Evolutionary conservation across 2,329 filamentous ascomycete species (phyloP), one percentile per base, ranked within the genome.

Genomic region (Xylaria sp.): DNA sequence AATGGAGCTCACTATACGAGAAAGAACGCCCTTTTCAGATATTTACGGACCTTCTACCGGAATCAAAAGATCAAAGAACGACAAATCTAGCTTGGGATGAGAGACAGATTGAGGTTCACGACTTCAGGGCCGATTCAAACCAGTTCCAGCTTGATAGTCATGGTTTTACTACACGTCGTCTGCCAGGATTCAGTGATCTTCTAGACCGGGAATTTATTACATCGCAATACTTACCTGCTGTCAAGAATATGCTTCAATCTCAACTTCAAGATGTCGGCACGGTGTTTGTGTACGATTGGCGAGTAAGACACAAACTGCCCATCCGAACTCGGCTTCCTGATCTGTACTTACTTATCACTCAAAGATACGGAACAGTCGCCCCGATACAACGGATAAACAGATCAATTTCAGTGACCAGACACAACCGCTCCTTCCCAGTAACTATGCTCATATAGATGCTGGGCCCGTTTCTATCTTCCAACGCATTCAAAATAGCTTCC

Each of bases 11-110:
- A 13, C 46, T 65, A 13, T 69, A 65, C 50, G 66, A 69, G 41
- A 61, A 62, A 28, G 66, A 69, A 10, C 55, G 51, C 18, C 62
- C 62, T 3, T 69, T 65, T 52, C 66, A 69, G n/a, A 69, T 69
- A 20, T 65, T 69, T 34, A 62, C 37, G n/a, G 44, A 69, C 13
- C 62, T 69, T 23, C 57, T 56, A 3, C 50, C 66, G 20, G 66
- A 62, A 3, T 51, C 63, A 8, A 23, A 65, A 32, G 66, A 65
- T 20, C 62, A 48, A 34, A 57, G 62, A 37, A 65, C 57, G 41
- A 65, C 34, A 8, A 69, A 69, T 32, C 20, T 65, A 2, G 20
- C 34, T 18, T 69, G 56, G 66, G 55, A 64, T 12, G 66, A 61
- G 34, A 56, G 60, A 39, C 34, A 57, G 7, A 56, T 69, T 8